Evolutionary conservation across 106 monocot genomes (phyloP), one percentile per base, ranked within the genome.

Genomic region (Chionographis japonica): DNA sequence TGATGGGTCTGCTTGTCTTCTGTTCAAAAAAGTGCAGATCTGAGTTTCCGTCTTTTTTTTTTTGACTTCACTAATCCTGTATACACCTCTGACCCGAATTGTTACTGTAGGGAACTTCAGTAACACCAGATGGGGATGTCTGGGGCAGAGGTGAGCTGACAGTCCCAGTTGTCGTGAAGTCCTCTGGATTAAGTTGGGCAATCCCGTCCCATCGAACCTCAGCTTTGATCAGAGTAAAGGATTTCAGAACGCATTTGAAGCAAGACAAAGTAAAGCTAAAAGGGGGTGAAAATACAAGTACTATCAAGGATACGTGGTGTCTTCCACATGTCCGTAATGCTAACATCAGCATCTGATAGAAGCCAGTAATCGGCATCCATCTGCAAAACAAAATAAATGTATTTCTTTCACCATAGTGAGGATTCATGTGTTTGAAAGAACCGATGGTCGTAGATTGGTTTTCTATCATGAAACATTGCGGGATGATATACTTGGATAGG

Each of bases 351-450:
- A 63, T 85, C 85, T 13, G 89, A 79, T 50, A 85, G 63, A 56
- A 85, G 82, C 89, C 81, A 89, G 50, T 89, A 89, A 65, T 89
- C 88, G 13, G 88, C 81, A 82, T 85, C 82, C 51, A 72, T 77
- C 89, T 89, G 89, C 79, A 82, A 74, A 63, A 68, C 6, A 13
- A 42, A 43, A 40, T 19, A 49, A 27, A 17, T 8, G 43, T n/a
- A 50, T 35, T 19, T 46, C 9, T 46, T 2, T 37, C 8, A 46
- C 40, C 0, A 37, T 13, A 71, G 16, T 16, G 17, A 49, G 14
- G 16, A 50, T 35, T 46, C 9, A 46, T 46, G 46, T 46, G 46
- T 46, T 46, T 46, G 46, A 46, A 5, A 46, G 46, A 46, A 46
- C 5, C 46, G 8, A 6, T 46, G 46, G 46, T 46, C 46, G 46